Base-by-base conservation (phyloP, 495 filamentous ascomycete genomes). In the Aspergillus saccharolyticus region DNA sequence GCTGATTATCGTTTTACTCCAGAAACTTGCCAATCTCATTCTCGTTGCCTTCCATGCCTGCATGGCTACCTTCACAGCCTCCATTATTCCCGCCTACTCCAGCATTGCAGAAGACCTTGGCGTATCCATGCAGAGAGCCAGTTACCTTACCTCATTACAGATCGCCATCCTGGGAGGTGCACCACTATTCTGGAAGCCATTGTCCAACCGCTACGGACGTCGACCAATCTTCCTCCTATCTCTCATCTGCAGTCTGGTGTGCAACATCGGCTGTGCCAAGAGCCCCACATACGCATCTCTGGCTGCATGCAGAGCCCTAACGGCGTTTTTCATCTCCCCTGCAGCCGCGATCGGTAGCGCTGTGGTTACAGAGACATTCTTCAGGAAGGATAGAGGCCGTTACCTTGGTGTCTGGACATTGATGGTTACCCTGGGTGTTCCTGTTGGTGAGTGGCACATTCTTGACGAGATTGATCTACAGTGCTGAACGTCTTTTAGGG, bases 1-100 rank as follows among this genome's bases (percentile, higher is more conserved):
- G 22, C 22, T 28, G 16, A 9, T 30, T 16, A 1, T 16, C 28
- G 19, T 62, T n/a, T n/a, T n/a, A n/a, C n/a, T n/a, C n/a, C n/a
- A 83, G 80, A 84, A 83, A 79, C 62, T 70, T n/a, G 39, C 72
- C 30, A 83, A 84, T 55, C 70, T 83, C 0, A 30, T 76, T 15
- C 71, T 83, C 12, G 75, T 84, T 39, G 76, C 79, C 1, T 81
- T 83, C 63, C 80, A 85, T 54, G 80, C 80, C 15, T 74, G 75
- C 58, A 83, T 83, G 74, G 70, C 70, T 10, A 83, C 81, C 1
- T 82, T 81, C 64, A 81, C 69, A 19, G 81, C 82, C 0, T 73
- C 79, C 0, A 82, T 84, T 56, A 79, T 78, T 42, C 78, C 79
- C 1, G 80, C 78, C 17, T 84, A 78, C 59, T 72, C 74, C 24